Percentiles rank a stretch among this genome's conserved stretches.
Conservation (phyloP, 108 stramenopile species). For the Parmales sp. region DNA sequence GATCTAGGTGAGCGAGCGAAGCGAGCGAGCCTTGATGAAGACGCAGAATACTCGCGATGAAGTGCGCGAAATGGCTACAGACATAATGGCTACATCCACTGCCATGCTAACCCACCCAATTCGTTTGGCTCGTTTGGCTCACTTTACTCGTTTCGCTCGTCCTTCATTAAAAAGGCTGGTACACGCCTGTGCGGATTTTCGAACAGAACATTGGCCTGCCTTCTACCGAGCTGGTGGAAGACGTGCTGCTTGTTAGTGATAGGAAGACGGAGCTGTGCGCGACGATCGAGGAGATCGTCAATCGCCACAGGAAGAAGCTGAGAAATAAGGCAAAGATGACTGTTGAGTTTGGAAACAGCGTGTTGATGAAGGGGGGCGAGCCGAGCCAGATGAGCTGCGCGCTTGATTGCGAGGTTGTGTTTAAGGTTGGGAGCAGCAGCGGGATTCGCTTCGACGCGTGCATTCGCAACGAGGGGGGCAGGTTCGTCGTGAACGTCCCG, state of each 20-base stretch:
- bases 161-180: no score
- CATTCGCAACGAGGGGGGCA: neutral
- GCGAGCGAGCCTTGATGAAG: no score
- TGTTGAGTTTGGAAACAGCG: neutral
- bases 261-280: constrained; percentile 4
- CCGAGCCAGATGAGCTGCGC: neutral
- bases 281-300: neutral
- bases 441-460: neutral
- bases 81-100: no score
- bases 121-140: no score
- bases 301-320: neutral
- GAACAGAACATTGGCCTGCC: neutral
- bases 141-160: no score
- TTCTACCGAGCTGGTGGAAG: neutral
- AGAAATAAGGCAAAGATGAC: neutral
- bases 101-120: no score
- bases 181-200: neutral
- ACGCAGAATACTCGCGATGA: no score
- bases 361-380: neutral
- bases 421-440: neutral
- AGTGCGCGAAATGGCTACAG: no score
- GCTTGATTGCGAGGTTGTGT: neutral
- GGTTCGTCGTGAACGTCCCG: neutral
- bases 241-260: constrained; percentile 4
- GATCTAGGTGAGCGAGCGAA: no score